Evolutionary conservation across 1,139 yeast species (phyloP), one percentile per base, ranked within the genome.

Genomic region (Candida buenavistaensis): DNA sequence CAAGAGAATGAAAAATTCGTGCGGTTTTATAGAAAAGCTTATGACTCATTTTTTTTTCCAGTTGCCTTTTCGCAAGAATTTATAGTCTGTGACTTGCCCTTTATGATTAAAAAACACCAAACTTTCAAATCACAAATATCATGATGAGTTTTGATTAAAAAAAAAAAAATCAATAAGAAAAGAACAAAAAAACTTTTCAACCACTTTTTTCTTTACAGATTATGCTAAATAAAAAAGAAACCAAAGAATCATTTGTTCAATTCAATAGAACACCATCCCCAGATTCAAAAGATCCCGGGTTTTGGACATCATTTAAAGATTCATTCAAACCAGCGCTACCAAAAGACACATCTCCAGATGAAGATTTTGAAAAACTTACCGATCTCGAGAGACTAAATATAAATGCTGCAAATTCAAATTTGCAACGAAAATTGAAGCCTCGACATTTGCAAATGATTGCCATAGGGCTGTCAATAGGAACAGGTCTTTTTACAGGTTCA

Each of bases 381-480:
- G 68, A 62, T 25, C 48, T 65, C 28, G 68, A 66, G 41, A 58
- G 48, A 37, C 67, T 68, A 32, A 65, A 65, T 34, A 36, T 56
- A 14, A 61, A 55, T 25, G 54, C 72, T 1, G 68, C 72, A 17
- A 62, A 64, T 41, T 62, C 73, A 21, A 68, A 62, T 32, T 57
- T 68, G 32, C 53, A 62, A 19, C 51, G 71, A 44, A 54, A 53
- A 22, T 55, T 65, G 38, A 62, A 60, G 38, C 45, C 63, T 6
- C 47, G 70, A 41, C 68, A 61, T 35, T 46, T 63, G 35, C 75
- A 80, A 48, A 75, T 82, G 82, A 84, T 88, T 44, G 86, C 95
- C 25, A 70, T 87, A 33, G 95, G 94, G 13, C 86, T 94, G 14
- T 83, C 90, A 45, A 82, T 87, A 38, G 96, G 96, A 4, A 62